Evolutionary conservation across 495 filamentous ascomycete genomes (phyloP), one percentile per base, ranked within the genome.

Genomic region (Astrothelium macrocarpum): DNA sequence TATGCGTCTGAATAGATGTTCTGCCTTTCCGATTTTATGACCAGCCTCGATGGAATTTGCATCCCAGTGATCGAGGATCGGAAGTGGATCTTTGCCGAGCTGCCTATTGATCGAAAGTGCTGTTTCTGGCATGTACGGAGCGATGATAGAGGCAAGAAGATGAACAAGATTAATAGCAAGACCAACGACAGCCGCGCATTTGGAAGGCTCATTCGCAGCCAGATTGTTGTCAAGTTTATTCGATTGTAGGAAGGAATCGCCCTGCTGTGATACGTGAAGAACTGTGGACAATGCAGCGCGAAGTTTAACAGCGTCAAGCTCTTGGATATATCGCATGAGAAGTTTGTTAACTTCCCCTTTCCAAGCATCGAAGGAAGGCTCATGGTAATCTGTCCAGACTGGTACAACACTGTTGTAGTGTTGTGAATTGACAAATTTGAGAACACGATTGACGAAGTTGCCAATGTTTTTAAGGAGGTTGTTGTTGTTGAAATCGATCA

Each of bases 111-210:
- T 95, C 1, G 84, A 83, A 62, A 80, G 78, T 2, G 87, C 76
- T 23, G 89, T 92, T 3, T 81, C 82, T 32, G 90, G 91, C 81
- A 96, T 89, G 76, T 90, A 96, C 11, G 91, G 91, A 36, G 83
- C 82, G 63, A 87, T 78, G 14, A 95, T 67, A 43, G 82, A 83
- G 45, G 89, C 85, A 36, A 94, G 78, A 43, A 97, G 85, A 73
- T 90, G 83, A 66, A 90, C 81, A 53, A 90, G 79, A 74, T 95
- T 91, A 63, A 95, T 77, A 2, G 88, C 89, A 45, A 74, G 59
- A 53, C 90, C 90, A 42, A 92, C 83, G 53, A 95, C 89, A 2
- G 88, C 86, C 2, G 80, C 83, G 64, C 87, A 88, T 53, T 82
- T 83, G 59, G 85, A 83, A 3, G 91, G 90, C 66, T 90, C 77